These are phyloP conservation scores for Curvularia spicifera DNA, from an alignment of 2,329 filamentous ascomycete genomes.

Conservation along the genomic window DNA sequence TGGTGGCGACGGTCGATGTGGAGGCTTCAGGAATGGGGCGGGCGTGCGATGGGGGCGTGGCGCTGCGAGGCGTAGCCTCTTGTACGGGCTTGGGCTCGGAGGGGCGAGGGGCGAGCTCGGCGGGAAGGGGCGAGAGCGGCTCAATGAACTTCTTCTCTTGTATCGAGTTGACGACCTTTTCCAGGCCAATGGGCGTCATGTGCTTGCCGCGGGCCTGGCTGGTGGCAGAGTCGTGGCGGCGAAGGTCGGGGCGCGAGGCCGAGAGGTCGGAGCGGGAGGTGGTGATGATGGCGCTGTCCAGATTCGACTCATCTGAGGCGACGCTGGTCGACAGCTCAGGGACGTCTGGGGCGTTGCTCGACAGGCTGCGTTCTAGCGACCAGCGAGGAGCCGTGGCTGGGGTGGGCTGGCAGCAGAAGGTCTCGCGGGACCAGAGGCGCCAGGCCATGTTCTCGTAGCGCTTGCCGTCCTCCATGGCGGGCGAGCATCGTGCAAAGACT, in stretches of 20 bases:
- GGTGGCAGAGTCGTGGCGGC: constrained; percentile 72
- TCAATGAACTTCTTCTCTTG: constrained; percentile 78
- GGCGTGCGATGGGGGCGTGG: constrained; percentile 49
- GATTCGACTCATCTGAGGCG: constrained; percentile 53
- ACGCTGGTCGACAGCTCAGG: constrained; percentile 57
- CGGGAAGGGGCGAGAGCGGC: constrained; percentile 59
- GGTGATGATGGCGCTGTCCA: constrained; percentile 51
- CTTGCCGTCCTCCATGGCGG: constrained; percentile 90
- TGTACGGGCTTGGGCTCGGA: constrained; percentile 18
- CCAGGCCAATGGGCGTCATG: constrained; percentile 88
- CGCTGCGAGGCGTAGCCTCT: constrained; percentile 49
- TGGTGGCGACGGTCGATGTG: constrained; percentile 60
- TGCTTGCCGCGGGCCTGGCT: constrained; percentile 78
- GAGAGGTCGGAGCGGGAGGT: constrained; percentile 56
- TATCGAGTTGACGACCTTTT: constrained; percentile 93
- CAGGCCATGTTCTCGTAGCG: constrained; percentile 92
- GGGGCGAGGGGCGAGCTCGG: constrained; percentile 44
- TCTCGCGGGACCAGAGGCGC: constrained; percentile 93
- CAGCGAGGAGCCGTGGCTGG: constrained; percentile 48
- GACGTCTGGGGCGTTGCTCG: constrained; percentile 39
- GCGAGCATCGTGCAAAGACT: constrained; percentile 95
- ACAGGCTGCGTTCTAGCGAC: constrained; percentile 41
- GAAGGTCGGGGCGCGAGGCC: constrained; percentile 69
- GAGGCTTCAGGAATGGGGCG: constrained; percentile 65
- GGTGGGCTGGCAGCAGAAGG: constrained; percentile 79